These are phyloP conservation scores for Syzygium aqueum DNA, from an alignment of 345 rosid genomes.

Conservation along the genomic window DNA sequence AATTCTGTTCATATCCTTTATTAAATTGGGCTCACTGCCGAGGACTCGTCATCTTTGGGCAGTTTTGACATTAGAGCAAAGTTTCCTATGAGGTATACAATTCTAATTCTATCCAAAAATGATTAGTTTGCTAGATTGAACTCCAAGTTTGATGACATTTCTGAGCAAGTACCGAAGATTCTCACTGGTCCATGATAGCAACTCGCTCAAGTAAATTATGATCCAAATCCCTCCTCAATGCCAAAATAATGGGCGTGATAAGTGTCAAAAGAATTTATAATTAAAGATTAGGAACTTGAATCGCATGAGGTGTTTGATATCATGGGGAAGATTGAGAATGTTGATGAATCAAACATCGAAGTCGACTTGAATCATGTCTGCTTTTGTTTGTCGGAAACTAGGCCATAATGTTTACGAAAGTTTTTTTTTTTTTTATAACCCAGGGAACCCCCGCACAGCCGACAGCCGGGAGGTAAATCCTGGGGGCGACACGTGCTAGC, in stretches of 20 bases:
- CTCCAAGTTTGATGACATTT: background rate
- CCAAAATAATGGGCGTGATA: background rate
- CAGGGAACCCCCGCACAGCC: no score
- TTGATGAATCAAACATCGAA: background rate
- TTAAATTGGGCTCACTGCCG: background rate
- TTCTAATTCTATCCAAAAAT: background rate
- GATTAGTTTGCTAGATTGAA: background rate
- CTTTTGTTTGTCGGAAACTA: background rate
- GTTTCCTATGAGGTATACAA: background rate
- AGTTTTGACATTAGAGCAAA: no score
- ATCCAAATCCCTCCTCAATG: background rate
- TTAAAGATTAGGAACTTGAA: background rate
- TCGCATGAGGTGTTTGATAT: background rate
- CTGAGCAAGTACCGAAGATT: background rate
- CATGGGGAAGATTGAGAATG: background rate
- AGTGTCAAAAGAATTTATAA: background rate
- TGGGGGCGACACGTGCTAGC: no score
- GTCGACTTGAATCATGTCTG: background rate
- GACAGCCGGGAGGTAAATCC: no score
- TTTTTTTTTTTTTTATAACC: no score
- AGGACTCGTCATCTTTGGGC: background rate
- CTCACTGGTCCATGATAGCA: background rate
- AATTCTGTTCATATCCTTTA: background rate
- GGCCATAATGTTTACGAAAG: background rate
- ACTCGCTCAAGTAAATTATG: background rate